These are phyloP conservation scores for Endotrypanum monterogeii DNA, from an alignment of 208 protist species.

Conservation along the genomic window DNA sequence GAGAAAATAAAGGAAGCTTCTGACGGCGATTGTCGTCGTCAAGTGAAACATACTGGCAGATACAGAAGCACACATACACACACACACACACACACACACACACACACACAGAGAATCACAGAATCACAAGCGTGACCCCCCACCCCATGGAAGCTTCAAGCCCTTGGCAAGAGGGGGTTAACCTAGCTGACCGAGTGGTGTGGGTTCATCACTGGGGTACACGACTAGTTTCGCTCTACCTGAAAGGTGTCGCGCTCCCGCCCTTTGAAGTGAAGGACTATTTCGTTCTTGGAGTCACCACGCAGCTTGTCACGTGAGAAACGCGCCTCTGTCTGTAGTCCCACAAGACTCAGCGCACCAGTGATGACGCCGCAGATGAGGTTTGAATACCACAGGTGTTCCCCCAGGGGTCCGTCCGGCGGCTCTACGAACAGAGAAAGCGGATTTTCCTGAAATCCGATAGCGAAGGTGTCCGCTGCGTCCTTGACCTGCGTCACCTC, in stretches of 20 bases:
- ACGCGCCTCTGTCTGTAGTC: conserved; percentile 77
- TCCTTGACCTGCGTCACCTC: conserved; percentile 86
- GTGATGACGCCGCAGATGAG: conserved; percentile 96
- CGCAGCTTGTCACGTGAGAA: conserved; percentile 89
- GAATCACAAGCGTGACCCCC: background rate
- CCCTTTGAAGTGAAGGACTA: conserved; percentile 83
- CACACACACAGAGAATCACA: background rate
- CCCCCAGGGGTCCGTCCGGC: conserved; percentile 87
- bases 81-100: background rate
- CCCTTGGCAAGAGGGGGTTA: background rate
- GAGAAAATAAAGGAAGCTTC: too few species aligned
- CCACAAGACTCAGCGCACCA: conserved; percentile 95
- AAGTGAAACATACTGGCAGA: background rate
- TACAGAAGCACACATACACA: background rate
- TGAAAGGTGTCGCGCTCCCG: conserved; percentile 80
- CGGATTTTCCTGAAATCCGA: conserved; percentile 97
- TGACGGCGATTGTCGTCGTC: background rate
- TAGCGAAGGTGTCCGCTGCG: conserved; percentile 76
- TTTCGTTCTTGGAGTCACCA: conserved; percentile 90
- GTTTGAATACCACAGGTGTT: conserved; percentile 96
- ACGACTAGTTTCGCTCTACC: conserved; percentile 52
- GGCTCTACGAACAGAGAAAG: conserved; percentile 97
- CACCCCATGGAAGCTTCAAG: too few species aligned
- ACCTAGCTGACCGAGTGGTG: background rate
- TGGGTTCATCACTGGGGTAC: background rate